Base-by-base conservation (phyloP, 139 green algal genomes). In the Haematococcus sp. region DNA sequence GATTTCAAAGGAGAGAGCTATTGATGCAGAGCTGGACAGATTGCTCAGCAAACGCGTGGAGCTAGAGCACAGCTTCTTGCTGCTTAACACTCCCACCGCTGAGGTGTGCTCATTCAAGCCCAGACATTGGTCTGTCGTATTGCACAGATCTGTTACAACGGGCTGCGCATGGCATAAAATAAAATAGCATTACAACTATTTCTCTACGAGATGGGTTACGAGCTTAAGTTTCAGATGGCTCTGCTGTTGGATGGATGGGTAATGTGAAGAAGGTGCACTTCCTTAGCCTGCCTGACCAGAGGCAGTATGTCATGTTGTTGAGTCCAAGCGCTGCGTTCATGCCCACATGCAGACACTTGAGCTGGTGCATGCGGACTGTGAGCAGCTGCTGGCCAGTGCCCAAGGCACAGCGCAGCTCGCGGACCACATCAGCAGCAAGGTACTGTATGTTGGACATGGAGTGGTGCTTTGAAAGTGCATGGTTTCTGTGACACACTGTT, bases 391-490 rank as follows among this genome's bases (percentile, higher is more conserved):
- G 13, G 58, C 30, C 11, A 87, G 78, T 70, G 93, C 96, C 5
- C 54, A 71, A 16, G 55, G 66, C 63, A 96, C 94, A 1, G 86
- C 93, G 5, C 66, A 80, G 16, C 80, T 96, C 0, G 93, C 93
- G 7, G 88, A 95, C 58, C 84, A 86, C 35, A 96, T 98, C 35
- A 94, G 87, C 76, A 79, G 81, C 58, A 97, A 94, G 74, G 89
- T 97, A 30, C 60, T 83, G 7, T 49, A 11, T 49, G 40, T 11
- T 49, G 40, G 40, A 7, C 7, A 11, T 11, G n/a, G n/a, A n/a
- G n/a, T n/a, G n/a, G n/a, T n/a, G n/a, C n/a, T n/a, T n/a, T n/a
- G n/a, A n/a, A n/a, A n/a, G n/a, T n/a, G n/a, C n/a, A n/a, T n/a
- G n/a, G n/a, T n/a, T n/a, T n/a, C n/a, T n/a, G n/a, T n/a, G n/a